A percentile compares a stretch with the other conserved stretches of the same genome.
Evolutionary conservation across 495 filamentous ascomycete genomes (phyloP).

Genomic region (Aspergillus ostianus): DNA sequence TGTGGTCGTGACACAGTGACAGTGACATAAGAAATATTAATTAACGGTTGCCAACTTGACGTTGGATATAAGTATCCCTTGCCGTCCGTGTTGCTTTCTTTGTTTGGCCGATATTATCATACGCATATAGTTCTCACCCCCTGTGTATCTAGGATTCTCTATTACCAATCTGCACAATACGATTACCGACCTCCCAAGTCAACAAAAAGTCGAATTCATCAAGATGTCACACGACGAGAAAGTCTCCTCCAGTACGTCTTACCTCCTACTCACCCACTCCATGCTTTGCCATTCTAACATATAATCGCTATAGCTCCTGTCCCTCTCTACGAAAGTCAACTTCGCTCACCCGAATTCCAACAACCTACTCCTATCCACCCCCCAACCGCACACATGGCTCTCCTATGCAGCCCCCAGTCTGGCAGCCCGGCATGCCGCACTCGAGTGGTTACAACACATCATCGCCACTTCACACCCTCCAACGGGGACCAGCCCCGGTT

Average conservation of each 20-base stretch:
- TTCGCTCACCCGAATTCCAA: background rate
- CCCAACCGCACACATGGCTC: slow-evolving; percentile 6
- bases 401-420: background rate
- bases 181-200: too few species aligned
- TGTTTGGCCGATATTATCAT: too few species aligned
- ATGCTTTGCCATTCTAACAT: too few species aligned
- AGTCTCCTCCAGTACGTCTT: background rate
- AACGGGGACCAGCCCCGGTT: slow-evolving; percentile 37
- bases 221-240: background rate
- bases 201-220: background rate
- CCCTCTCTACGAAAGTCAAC: slow-evolving; percentile 12
- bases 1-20: too few species aligned
- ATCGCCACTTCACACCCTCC: slow-evolving; percentile 32
- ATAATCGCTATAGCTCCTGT: background rate
- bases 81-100: too few species aligned
- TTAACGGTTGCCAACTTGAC: too few species aligned
- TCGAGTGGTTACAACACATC: slow-evolving; percentile 31
- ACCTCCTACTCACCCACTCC: background rate
- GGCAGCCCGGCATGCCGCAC: slow-evolving; percentile 6
- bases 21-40: too few species aligned
- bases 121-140: too few species aligned
- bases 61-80: too few species aligned
- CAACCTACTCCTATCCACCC: slow-evolving; percentile 2
- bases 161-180: too few species aligned
- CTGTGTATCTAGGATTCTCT: too few species aligned